phyloP scores from a whole-genome alignment of 1,284 basidiomycete species.

The Ustilago shanxiensis region DNA sequence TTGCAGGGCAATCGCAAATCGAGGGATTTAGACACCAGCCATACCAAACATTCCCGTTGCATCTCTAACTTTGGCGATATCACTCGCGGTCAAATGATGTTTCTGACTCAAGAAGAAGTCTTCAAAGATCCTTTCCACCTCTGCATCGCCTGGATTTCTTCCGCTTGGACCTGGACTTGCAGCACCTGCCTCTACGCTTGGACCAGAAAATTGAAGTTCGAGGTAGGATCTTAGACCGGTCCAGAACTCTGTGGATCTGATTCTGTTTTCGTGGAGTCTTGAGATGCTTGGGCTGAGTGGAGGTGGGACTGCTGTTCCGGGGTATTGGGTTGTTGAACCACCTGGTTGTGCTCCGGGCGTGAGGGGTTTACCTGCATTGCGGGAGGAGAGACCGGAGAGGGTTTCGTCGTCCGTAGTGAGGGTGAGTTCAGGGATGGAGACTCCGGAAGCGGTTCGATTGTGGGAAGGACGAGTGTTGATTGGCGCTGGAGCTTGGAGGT shows the following conservation, averaged over 20 bases:
- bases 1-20: neutral
- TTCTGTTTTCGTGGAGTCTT: constrained; percentile 58
- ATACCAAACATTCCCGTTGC: constrained; percentile 67
- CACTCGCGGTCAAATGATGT: constrained; percentile 63
- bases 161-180: constrained; percentile 36
- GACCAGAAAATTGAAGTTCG: constrained; percentile 59
- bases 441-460: constrained; percentile 59
- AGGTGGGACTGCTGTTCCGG: constrained; percentile 31
- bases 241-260: constrained; percentile 65
- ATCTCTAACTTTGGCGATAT: constrained; percentile 63
- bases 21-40: constrained; percentile 47
- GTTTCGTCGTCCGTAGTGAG: constrained; percentile 65
- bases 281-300: constrained; percentile 58
- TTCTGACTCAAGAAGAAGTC: constrained; percentile 68
- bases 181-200: constrained; percentile 38
- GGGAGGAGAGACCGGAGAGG: constrained; percentile 31
- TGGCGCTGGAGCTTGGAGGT: constrained; percentile 41
- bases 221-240: constrained; percentile 55
- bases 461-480: constrained; percentile 43
- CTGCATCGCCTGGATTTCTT: constrained; percentile 58
- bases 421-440: constrained; percentile 66
- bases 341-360: constrained; percentile 32
- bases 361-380: constrained; percentile 37
- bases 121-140: constrained; percentile 66
- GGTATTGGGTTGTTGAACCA: constrained; percentile 28